phyloP scores from a whole-genome alignment of 306 rosid genomes.

The Canavalia gladiata region DNA sequence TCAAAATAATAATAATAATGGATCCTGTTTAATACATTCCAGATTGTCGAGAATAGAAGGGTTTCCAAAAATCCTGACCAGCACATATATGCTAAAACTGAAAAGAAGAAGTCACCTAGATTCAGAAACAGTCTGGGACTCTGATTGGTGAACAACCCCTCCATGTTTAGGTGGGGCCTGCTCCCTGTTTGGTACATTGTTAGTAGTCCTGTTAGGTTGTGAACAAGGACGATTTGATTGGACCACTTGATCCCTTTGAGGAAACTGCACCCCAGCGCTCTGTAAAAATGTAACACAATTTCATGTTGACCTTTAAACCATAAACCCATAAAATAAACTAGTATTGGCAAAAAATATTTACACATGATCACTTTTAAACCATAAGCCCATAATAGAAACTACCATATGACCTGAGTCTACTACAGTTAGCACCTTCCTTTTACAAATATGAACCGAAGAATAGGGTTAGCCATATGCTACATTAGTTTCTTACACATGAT shows the following conservation, averaged over 20 bases:
- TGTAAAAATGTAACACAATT: constrained; percentile 52
- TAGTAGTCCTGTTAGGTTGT: constrained; percentile 56
- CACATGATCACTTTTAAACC: background rate
- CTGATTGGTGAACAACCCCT: constrained; percentile 56
- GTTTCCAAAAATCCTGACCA: constrained; percentile 28
- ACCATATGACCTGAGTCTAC: background rate
- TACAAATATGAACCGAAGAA: constrained; percentile 14
- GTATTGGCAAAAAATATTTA: background rate
- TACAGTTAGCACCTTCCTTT: constrained; percentile 13
- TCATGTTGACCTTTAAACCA: constrained; percentile 22
- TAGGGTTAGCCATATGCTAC: background rate
- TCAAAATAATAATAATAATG: background rate
- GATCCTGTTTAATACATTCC: background rate
- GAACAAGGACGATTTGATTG: constrained; percentile 61
- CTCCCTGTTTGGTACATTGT: constrained; percentile 62
- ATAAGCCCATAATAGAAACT: background rate
- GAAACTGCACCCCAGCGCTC: constrained; percentile 93
- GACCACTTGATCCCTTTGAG: constrained; percentile 68
- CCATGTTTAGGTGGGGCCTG: constrained; percentile 60
- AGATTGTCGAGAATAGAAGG: background rate
- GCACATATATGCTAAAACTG: constrained; percentile 38
- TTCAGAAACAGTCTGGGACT: constrained; percentile 72
- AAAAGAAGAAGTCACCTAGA: constrained; percentile 70
- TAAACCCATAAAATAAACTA: background rate
- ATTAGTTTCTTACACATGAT: constrained; percentile 26